phyloP scores from a whole-genome alignment of 345 rosid genomes.

The Eucalyptus rudis region DNA sequence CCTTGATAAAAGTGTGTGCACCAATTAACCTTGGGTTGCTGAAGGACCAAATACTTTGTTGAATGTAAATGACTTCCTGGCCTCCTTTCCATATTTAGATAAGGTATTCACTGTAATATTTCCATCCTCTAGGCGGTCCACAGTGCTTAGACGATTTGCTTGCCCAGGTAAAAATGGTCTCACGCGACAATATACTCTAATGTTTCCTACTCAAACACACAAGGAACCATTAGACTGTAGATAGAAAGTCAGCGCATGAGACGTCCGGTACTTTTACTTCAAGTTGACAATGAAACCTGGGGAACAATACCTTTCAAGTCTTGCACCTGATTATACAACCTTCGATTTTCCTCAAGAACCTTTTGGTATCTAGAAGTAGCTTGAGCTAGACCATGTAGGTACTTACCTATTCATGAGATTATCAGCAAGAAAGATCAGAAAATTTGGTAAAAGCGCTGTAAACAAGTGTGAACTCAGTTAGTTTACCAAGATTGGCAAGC shows the following conservation, averaged over 20 bases:
- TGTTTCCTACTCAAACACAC: conserved; percentile 43
- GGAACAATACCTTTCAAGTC: conserved; percentile 67
- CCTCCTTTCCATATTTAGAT: conserved; percentile 64
- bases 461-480: neutral
- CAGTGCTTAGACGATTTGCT: conserved; percentile 25
- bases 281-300: neutral
- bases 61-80: conserved; percentile 65
- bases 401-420: conserved; percentile 41
- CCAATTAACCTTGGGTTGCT: conserved; percentile 67
- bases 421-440: neutral
- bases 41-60: conserved; percentile 81
- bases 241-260: neutral
- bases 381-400: conserved; percentile 43
- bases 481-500: conserved; percentile 46
- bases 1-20: neutral
- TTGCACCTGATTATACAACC: conserved; percentile 86
- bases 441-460: neutral
- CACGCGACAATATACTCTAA: conserved; percentile 91
- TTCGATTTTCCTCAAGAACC: conserved; percentile 90
- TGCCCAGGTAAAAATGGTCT: conserved; percentile 67
- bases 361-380: conserved; percentile 84
- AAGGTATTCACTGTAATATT: conserved; percentile 43
- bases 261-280: neutral
- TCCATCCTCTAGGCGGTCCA: conserved; percentile 63
- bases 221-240: neutral